Percentiles rank a stretch among this genome's conserved stretches.
These are phyloP conservation scores for Anthoceros angustus DNA, from an alignment of 225 moss, liverwort and hornwort species.

Conservation along the genomic window DNA sequence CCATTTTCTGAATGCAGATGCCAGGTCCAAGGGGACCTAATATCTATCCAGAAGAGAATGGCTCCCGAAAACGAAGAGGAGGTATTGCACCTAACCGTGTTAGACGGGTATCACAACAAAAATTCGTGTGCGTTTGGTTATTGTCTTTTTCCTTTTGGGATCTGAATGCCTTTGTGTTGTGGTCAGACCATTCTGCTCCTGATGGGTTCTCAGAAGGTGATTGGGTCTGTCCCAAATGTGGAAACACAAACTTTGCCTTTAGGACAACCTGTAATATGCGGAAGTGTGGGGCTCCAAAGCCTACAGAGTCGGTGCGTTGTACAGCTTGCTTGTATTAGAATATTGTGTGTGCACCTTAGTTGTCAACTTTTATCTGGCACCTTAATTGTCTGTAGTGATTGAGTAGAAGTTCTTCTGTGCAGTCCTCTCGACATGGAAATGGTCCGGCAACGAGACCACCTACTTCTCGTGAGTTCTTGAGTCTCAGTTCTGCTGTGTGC, in stretches of 20 bases:
- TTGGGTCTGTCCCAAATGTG: constrained; percentile 97
- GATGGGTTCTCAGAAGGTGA: constrained; percentile 98
- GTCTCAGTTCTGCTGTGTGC: too few relatives aligned
- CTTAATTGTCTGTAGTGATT: background rate
- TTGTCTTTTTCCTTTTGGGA: too few relatives aligned
- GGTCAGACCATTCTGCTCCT: constrained; percentile 35
- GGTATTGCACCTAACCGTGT: too few relatives aligned
- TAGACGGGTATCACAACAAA: too few relatives aligned
- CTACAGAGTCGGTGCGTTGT: constrained; percentile 59
- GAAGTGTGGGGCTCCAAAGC: constrained; percentile 93
- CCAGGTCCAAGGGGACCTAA: constrained; percentile 75
- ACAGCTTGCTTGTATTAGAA: too few relatives aligned
- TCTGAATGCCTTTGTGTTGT: background rate
- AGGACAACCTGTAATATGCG: constrained; percentile 99
- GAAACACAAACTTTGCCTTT: constrained; percentile 95
- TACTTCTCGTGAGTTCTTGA: constrained; percentile 74
- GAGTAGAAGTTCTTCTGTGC: constrained; percentile 5
- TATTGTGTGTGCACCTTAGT: background rate
- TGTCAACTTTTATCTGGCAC: background rate
- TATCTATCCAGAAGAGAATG: constrained; percentile 87
- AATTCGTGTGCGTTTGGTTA: too few relatives aligned
- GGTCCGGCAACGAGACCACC: constrained; percentile 81
- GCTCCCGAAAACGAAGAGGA: constrained; percentile 95
- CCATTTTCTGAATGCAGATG: constrained; percentile 69
- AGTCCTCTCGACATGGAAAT: constrained; percentile 38